Evolutionary conservation across 345 rosid genomes (phyloP).

Genomic region (Reutealis trisperma): DNA sequence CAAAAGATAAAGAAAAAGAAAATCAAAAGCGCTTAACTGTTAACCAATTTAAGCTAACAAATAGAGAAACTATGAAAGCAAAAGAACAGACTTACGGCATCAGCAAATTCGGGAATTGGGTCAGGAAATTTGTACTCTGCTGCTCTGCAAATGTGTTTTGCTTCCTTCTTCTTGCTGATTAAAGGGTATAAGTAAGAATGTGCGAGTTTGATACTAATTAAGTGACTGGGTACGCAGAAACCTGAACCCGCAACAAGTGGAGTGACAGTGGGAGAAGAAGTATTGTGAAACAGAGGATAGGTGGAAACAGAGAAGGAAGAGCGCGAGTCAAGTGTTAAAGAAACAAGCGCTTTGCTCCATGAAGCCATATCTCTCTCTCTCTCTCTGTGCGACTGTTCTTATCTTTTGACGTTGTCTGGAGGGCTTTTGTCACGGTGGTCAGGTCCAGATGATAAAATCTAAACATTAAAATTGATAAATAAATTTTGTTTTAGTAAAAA

Average conservation of each 20-base stretch:
- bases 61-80: neutral
- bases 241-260: constrained; percentile 1
- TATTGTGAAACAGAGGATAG: constrained; percentile 16
- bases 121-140: constrained; percentile 82
- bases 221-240: constrained; percentile 6
- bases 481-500: too few species aligned
- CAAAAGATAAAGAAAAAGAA: neutral
- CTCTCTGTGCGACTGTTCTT: constrained; percentile 16
- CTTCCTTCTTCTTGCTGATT: constrained; percentile 18
- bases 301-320: constrained; percentile 23
- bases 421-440: neutral
- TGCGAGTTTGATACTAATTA: constrained; percentile 6
- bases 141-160: constrained; percentile 50
- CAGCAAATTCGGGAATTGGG: constrained; percentile 91
- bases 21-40: neutral
- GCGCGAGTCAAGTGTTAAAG: constrained; percentile 20
- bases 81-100: constrained; percentile 49
- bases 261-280: constrained; percentile 16
- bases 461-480: too few species aligned
- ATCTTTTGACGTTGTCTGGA: neutral
- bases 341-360: constrained; percentile 32
- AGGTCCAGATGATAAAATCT: neutral
- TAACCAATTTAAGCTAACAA: neutral
- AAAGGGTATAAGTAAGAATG: constrained; percentile 21
- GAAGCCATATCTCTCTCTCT: constrained; percentile 41